These are phyloP conservation scores for Saccharomyces hybrid DNA, from an alignment of 1,139 yeast genomes.

Conservation along the genomic window DNA sequence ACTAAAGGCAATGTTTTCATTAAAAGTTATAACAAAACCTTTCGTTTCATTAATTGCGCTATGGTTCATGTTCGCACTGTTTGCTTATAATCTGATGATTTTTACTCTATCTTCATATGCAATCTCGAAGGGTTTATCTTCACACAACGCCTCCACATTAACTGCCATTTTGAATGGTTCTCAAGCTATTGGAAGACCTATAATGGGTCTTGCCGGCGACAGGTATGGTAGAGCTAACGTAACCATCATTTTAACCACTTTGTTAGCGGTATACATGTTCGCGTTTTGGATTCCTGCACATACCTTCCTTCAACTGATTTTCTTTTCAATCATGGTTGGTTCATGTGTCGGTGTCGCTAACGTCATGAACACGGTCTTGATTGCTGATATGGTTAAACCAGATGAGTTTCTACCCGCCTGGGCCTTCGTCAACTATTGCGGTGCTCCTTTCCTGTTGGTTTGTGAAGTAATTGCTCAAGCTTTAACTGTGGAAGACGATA, in stretches of 20 bases:
- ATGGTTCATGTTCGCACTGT: conserved; percentile 51
- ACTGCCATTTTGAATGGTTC: conserved; percentile 59
- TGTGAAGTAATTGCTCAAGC: conserved; percentile 50
- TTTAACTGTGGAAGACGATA: conserved; percentile 31
- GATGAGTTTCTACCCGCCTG: conserved; percentile 51
- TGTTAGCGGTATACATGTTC: conserved; percentile 31
- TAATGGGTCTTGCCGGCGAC: conserved; percentile 53
- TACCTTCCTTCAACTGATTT: conserved; percentile 44
- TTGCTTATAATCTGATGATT: conserved; percentile 53
- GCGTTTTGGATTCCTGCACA: conserved; percentile 42
- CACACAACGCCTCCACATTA: conserved; percentile 49
- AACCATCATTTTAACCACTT: conserved; percentile 32
- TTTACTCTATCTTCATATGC: conserved; percentile 60
- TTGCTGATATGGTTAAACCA: conserved; percentile 47
- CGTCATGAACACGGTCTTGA: conserved; percentile 52
- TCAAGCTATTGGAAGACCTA: conserved; percentile 60
- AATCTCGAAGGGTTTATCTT: conserved; percentile 48
- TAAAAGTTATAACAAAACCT: conserved; percentile 16
- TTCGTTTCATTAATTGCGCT: conserved; percentile 33
- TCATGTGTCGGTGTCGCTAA: conserved; percentile 55
- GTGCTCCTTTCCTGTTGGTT: conserved; percentile 40
- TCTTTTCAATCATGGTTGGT: conserved; percentile 49
- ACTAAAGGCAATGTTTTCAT: conserved; percentile 7
- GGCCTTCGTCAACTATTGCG: conserved; percentile 47
- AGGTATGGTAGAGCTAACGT: conserved; percentile 50